These are phyloP conservation scores for Fusarium illudens DNA, from an alignment of 2,329 filamentous ascomycete species.

Conservation along the genomic window DNA sequence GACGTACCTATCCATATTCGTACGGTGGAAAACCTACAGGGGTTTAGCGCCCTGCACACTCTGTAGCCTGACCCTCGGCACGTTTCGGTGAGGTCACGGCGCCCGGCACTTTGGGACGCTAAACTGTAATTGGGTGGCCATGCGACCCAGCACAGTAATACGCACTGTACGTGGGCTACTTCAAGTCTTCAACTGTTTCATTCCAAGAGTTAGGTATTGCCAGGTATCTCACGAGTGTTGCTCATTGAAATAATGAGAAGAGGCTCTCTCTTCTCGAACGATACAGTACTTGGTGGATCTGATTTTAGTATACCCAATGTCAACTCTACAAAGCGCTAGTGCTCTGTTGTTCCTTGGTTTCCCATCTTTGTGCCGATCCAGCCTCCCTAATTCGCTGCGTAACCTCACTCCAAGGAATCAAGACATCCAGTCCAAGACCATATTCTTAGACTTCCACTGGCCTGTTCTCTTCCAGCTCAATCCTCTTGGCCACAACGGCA, in stretches of 20 bases:
- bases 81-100: constrained; percentile 19
- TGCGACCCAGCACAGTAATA: constrained; percentile 16
- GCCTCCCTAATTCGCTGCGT: background rate
- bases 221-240: background rate
- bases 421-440: background rate
- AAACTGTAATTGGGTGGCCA: constrained; percentile 24
- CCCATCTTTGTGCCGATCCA: too few species aligned
- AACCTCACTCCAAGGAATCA: background rate
- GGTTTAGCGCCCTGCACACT: constrained; percentile 10
- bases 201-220: background rate
- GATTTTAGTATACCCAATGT: too few species aligned
- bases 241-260: background rate
- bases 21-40: constrained; percentile 15
- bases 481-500: constrained; percentile 12
- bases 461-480: constrained; percentile 18
- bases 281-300: background rate
- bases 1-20: constrained; percentile 22
- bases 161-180: background rate
- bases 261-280: background rate
- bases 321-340: background rate
- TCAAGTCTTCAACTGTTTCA: background rate
- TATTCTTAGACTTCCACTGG: background rate
- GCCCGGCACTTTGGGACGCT: constrained; percentile 11
- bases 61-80: constrained; percentile 14
- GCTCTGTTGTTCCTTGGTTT: too few species aligned